These are phyloP conservation scores for Gomphus sp. DNA, from an alignment of 1,284 basidiomycete species.

Conservation along the genomic window DNA sequence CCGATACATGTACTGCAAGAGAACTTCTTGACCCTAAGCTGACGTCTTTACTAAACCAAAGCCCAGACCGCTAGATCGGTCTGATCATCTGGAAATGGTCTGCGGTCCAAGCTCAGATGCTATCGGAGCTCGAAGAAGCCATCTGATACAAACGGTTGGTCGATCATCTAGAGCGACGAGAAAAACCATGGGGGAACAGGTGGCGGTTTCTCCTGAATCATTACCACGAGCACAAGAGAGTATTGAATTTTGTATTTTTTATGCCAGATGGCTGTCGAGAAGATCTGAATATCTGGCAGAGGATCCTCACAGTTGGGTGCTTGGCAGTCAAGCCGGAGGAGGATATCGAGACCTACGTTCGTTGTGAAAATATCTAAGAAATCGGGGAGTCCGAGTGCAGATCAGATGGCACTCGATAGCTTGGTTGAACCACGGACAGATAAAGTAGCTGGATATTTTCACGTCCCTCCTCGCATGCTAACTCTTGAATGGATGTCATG, in stretches of 20 bases:
- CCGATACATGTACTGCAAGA: constrained; percentile 45
- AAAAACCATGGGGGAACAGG: constrained; percentile 43
- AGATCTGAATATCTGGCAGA: constrained; percentile 60
- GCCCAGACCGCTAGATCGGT: constrained; percentile 51
- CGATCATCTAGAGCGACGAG: constrained; percentile 43
- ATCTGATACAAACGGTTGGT: constrained; percentile 47
- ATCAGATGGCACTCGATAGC: constrained; percentile 52
- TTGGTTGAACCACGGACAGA: constrained; percentile 21
- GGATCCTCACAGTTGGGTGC: constrained; percentile 51
- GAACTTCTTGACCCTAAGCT: constrained; percentile 49
- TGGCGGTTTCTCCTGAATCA: constrained; percentile 13
- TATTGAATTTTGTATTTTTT: constrained; percentile 13
- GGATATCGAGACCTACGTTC: constrained; percentile 57
- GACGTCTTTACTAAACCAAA: constrained; percentile 48
- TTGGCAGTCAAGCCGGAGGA: constrained; percentile 51
- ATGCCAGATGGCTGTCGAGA: constrained; percentile 51
- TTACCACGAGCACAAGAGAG: neutral
- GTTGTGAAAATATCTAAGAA: constrained; percentile 58
- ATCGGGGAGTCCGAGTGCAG: constrained; percentile 46
- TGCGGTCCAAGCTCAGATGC: constrained; percentile 52
- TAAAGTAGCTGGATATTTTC: neutral
- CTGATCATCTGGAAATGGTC: constrained; percentile 19
- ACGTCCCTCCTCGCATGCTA: neutral
- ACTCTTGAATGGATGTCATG: constrained; percentile 13
- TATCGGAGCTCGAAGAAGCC: constrained; percentile 36